phyloP scores from a whole-genome alignment of 257 asterid genomes.

The Haberlea rhodopensis region DNA sequence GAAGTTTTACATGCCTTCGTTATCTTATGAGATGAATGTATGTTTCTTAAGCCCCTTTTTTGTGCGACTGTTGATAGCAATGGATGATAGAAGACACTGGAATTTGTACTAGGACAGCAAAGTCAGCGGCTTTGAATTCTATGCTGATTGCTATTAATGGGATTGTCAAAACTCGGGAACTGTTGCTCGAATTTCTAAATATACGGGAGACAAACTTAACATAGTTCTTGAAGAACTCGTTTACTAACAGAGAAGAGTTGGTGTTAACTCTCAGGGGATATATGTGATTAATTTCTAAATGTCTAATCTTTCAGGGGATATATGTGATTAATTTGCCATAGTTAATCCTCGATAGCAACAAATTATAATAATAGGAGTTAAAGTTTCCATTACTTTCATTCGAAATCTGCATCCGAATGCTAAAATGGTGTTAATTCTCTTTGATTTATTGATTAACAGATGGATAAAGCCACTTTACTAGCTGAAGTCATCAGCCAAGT shows the following conservation, averaged over 20 bases:
- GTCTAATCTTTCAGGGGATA: background rate
- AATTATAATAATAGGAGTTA: no score
- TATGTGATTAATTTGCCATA: no score
- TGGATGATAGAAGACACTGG: no score
- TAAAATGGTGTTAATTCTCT: background rate
- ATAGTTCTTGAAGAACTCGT: no score
- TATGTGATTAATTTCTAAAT: no score
- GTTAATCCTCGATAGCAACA: no score
- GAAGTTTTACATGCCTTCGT: no score
- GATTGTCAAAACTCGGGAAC: background rate
- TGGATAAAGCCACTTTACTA: conserved; percentile 81
- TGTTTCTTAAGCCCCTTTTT: no score
- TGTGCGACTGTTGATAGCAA: no score
- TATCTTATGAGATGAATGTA: no score
- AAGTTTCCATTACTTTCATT: background rate
- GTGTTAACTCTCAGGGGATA: background rate
- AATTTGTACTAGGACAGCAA: background rate
- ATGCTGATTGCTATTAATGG: background rate
- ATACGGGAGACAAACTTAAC: no score
- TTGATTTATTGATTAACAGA: conserved; percentile 35
- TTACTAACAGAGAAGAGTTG: no score
- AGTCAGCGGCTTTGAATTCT: background rate
- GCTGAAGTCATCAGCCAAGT: conserved; percentile 69
- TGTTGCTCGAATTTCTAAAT: background rate
- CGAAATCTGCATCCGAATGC: background rate